Evolutionary conservation across 306 rosid species (phyloP).

Genomic region (Dicorynia guianensis): DNA sequence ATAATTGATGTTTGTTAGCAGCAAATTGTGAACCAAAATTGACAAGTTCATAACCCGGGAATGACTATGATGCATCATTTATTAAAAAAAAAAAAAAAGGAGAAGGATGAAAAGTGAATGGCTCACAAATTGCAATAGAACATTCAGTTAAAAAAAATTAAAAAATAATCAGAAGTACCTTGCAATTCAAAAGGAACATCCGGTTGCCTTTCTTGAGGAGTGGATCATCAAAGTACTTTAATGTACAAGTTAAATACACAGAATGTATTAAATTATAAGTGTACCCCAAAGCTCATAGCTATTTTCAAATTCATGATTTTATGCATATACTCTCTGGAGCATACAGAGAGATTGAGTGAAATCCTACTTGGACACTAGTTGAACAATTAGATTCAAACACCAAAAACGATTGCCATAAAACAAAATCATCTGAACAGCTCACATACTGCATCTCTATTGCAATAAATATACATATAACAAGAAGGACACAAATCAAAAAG

Average conservation of each 20-base stretch:
- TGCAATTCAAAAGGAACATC: neutral
- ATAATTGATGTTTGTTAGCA: conserved; percentile 15
- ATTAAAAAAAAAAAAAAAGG: too few species aligned
- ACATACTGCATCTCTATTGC: neutral
- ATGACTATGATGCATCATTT: neutral
- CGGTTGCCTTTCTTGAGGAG: neutral
- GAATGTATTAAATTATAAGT: neutral
- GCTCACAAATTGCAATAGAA: neutral
- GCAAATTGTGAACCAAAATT: neutral
- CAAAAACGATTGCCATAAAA: neutral
- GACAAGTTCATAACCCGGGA: neutral
- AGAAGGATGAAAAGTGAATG: neutral
- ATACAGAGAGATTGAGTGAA: neutral
- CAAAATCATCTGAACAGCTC: neutral
- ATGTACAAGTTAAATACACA: neutral
- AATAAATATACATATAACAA: neutral
- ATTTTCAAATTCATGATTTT: neutral
- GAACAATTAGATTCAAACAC: neutral
- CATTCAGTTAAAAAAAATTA: neutral
- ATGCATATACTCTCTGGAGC: neutral
- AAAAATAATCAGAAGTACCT: neutral
- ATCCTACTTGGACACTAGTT: neutral
- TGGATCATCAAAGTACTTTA: neutral
- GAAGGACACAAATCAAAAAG: neutral
- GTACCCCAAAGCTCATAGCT: neutral